Evolutionary conservation across 2,329 filamentous ascomycete genomes (phyloP).

Genomic region (Verticillium nubilum): DNA sequence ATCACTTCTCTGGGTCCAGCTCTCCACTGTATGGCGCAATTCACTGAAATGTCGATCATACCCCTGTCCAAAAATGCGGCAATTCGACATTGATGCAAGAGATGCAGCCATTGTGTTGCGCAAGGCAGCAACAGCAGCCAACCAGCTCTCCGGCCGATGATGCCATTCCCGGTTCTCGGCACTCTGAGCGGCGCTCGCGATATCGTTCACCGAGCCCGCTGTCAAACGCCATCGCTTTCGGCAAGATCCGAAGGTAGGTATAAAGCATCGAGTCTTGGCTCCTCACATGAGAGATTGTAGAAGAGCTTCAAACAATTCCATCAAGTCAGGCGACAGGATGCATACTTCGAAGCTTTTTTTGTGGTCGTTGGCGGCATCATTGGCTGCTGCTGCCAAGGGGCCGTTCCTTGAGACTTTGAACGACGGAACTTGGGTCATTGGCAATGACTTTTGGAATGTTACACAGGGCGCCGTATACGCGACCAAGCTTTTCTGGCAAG

Average conservation of each 20-base stretch:
- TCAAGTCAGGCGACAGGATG: not conserved
- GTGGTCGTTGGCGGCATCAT: not conserved
- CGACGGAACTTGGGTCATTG: constrained; percentile 10
- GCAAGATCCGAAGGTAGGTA: not conserved
- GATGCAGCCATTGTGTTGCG: not conserved
- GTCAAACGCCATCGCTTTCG: not conserved
- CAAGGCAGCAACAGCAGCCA: not conserved
- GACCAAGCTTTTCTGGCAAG: constrained; percentile 9
- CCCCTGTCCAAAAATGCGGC: not conserved
- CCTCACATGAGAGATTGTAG: not conserved
- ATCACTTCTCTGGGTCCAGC: not conserved
- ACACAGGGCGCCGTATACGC: constrained; percentile 9
- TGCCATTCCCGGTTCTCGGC: not conserved
- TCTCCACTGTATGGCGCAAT: not conserved
- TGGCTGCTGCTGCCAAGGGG: constrained; percentile 5
- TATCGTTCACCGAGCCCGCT: not conserved
- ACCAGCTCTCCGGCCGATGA: not conserved
- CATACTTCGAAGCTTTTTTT: not conserved
- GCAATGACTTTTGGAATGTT: constrained; percentile 13
- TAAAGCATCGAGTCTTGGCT: not conserved
- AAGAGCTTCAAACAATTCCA: not conserved
- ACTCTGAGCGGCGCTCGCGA: not conserved
- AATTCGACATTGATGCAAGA: not conserved
- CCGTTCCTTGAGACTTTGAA: constrained; percentile 8
- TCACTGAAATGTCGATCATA: not conserved